These are phyloP conservation scores for Hymenoscyphus scutula DNA, from an alignment of 2,329 filamentous ascomycete genomes.

Conservation along the genomic window DNA sequence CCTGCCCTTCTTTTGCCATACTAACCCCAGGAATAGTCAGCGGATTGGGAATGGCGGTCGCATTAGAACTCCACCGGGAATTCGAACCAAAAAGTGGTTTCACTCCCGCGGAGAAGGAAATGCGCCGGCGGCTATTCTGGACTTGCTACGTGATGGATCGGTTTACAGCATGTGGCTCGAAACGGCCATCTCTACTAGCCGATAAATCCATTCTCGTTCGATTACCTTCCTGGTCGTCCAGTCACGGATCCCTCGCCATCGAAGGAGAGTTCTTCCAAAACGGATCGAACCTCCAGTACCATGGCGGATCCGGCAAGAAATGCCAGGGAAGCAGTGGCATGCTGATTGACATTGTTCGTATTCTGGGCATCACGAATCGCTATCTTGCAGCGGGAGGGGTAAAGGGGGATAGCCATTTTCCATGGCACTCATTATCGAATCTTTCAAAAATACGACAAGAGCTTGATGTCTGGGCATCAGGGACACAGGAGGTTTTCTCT, in stretches of 20 bases:
- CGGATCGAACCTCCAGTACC: constrained; percentile 72
- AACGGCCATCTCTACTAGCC: constrained; percentile 73
- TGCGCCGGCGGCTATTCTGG: constrained; percentile 81
- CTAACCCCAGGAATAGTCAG: constrained; percentile 49
- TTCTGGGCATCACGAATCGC: constrained; percentile 77
- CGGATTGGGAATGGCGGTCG: constrained; percentile 79
- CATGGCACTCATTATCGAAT: constrained; percentile 84
- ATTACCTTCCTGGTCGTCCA: constrained; percentile 71
- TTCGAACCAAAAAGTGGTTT: constrained; percentile 61
- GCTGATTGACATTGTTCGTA: constrained; percentile 80
- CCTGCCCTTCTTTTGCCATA: not conserved
- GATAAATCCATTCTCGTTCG: constrained; percentile 75
- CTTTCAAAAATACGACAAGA: constrained; percentile 84
- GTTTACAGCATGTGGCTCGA: constrained; percentile 79
- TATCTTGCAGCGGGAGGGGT: constrained; percentile 84
- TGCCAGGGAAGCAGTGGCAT: constrained; percentile 74
- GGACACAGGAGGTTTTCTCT: constrained; percentile 75
- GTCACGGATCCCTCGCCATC: constrained; percentile 57
- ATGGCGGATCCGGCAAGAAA: constrained; percentile 65
- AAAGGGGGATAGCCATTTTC: constrained; percentile 86
- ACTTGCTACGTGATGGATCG: constrained; percentile 83
- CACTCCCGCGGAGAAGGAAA: constrained; percentile 69
- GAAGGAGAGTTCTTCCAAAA: constrained; percentile 81
- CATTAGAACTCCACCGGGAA: constrained; percentile 78
- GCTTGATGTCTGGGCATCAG: constrained; percentile 80